Evolutionary conservation across 108 stramenopile genomes (phyloP).

Genomic region (Nannochloropsis salina): DNA sequence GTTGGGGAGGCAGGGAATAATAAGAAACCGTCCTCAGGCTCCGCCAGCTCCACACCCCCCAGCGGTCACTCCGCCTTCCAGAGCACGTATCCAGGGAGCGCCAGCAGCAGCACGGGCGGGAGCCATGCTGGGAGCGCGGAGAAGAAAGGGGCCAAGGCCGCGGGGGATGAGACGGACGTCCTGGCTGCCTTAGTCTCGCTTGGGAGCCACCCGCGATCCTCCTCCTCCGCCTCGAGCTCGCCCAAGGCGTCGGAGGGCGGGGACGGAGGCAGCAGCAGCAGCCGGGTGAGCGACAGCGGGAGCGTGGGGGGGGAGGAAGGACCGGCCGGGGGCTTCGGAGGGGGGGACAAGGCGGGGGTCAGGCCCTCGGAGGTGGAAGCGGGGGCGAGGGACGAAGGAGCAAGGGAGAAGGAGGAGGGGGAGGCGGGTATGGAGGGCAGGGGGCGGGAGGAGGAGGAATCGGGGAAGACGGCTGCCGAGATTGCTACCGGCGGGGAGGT

Average conservation of each 20-base stretch:
- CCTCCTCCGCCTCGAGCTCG: slow-evolving; percentile 13
- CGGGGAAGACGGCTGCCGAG: neutral
- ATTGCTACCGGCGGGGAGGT: neutral
- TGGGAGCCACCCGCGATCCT: slow-evolving; percentile 1
- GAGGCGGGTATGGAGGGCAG: neutral
- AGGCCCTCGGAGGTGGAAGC: neutral
- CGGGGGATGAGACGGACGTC: neutral
- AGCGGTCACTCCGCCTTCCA: neutral
- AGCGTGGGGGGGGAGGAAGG: neutral
- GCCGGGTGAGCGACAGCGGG: neutral
- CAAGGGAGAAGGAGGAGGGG: slow-evolving; percentile 4
- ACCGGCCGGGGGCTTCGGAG: neutral
- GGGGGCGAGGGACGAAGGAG: neutral
- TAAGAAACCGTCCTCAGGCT: no score
- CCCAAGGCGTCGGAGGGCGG: neutral
- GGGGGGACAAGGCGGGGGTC: neutral
- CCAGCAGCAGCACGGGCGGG: neutral
- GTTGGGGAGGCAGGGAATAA: no score
- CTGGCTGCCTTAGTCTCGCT: neutral
- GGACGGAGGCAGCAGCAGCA: neutral
- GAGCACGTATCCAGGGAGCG: neutral
- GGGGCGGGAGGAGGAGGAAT: neutral
- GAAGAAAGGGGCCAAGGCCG: neutral
- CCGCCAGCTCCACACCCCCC: no score
- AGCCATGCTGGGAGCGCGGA: neutral